Percentiles rank a stretch among this genome's conserved stretches.
Evolutionary conservation across 2,329 filamentous ascomycete species (phyloP).

Genomic region (Cladosporium sphaerospermum): DNA sequence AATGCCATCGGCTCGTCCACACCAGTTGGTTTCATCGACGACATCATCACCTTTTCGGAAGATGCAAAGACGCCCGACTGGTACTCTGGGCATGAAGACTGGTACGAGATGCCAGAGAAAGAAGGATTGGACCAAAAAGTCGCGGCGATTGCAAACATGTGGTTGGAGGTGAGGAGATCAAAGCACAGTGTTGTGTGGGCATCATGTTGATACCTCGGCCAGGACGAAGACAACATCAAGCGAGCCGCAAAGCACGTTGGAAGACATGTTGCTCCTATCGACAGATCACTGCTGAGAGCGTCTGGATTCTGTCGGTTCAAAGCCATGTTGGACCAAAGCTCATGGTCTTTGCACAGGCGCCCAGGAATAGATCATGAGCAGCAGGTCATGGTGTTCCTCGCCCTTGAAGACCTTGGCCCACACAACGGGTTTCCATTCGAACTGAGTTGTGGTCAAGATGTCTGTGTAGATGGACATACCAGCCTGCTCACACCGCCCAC

Average conservation of each 20-base stretch:
- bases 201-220: neutral
- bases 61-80: neutral
- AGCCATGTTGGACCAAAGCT: neutral
- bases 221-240: neutral
- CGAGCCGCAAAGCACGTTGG: neutral
- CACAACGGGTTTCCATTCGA: neutral
- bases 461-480: neutral
- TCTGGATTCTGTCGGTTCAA: conserved; percentile 1
- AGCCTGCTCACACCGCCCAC: too few species aligned
- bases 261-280: neutral
- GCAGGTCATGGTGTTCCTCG: neutral
- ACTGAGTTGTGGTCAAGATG: neutral
- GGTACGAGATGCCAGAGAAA: conserved; percentile 4
- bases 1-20: neutral
- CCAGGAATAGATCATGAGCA: neutral
- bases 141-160: neutral
- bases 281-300: neutral
- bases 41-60: neutral
- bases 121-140: neutral
- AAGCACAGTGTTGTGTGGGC: neutral
- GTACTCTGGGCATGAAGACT: neutral
- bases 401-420: neutral
- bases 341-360: neutral
- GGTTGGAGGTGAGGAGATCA: conserved; percentile 1
- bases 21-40: neutral